A percentile compares a stretch with the other conserved stretches of the same genome.
phyloP scores from a whole-genome alignment of 768 basidiomycete species.

The Pisolithus orientalis region DNA sequence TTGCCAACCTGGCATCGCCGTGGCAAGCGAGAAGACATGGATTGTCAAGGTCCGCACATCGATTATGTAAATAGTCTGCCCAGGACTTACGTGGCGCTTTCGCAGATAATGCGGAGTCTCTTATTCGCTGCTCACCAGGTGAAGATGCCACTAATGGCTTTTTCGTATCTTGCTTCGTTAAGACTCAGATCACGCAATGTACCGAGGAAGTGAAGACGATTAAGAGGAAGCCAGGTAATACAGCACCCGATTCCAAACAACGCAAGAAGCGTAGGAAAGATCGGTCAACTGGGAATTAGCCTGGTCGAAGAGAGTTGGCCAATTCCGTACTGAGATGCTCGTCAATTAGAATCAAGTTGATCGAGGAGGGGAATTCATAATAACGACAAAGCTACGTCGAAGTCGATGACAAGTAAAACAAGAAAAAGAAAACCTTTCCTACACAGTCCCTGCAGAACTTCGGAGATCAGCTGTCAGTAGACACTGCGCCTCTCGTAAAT shows the following conservation, averaged over 20 bases:
- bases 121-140: conserved; percentile 70
- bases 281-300: background rate
- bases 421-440: conserved; percentile 10
- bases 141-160: conserved; percentile 94
- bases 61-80: background rate
- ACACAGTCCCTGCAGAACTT: conserved; percentile 26
- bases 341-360: background rate
- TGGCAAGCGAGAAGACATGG: conserved; percentile 64
- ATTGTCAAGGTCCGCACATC: conserved; percentile 38
- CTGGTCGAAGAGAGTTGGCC: background rate
- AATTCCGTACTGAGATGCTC: background rate
- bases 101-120: conserved; percentile 50
- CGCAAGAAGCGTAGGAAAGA: conserved; percentile 15
- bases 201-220: conserved; percentile 4
- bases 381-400: conserved; percentile 16
- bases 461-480: conserved; percentile 31
- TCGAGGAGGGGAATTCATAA: conserved; percentile 9
- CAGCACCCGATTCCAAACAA: conserved; percentile 8
- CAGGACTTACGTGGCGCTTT: background rate
- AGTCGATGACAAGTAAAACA: conserved; percentile 19
- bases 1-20: conserved; percentile 80
- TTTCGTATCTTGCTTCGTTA: conserved; percentile 91
- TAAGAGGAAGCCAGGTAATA: conserved; percentile 23
- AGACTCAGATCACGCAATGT: background rate
- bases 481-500: conserved; percentile 19